A percentile compares a stretch with the other conserved stretches of the same genome.
These are phyloP conservation scores for Mycena haematopus DNA, from an alignment of 768 basidiomycete species.

Conservation along the genomic window DNA sequence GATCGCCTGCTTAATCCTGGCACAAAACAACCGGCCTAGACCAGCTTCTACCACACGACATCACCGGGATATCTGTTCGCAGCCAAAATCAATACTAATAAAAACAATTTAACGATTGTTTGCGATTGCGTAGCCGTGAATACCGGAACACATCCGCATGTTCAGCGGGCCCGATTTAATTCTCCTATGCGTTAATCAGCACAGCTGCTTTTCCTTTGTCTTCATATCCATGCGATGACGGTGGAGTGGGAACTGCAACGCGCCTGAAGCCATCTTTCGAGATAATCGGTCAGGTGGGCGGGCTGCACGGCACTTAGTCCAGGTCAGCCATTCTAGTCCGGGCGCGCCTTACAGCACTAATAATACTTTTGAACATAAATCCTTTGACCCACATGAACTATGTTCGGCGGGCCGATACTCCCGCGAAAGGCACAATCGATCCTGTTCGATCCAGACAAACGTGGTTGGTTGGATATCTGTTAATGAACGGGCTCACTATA, in stretches of 20 bases:
- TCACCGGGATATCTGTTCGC: not conserved
- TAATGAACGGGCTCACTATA: not conserved
- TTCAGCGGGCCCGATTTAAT: slow-evolving; percentile 5
- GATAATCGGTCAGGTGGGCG: not conserved
- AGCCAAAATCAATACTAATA: not conserved
- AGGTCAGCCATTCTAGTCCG: no score
- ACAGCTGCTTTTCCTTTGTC: not conserved
- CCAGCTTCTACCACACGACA: not conserved
- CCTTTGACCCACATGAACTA: not conserved
- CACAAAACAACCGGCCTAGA: no score
- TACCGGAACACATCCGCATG: not conserved
- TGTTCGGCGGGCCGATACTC: not conserved
- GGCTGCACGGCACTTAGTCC: no score
- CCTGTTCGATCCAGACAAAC: not conserved
- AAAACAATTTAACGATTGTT: not conserved
- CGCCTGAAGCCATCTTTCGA: not conserved
- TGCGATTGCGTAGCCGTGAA: not conserved
- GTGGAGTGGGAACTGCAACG: no score
- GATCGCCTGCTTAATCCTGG: no score
- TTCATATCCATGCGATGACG: not conserved
- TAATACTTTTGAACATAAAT: not conserved
- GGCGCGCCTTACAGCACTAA: not conserved
- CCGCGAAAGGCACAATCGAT: not conserved
- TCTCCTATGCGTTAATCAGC: not conserved
- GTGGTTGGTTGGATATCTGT: not conserved